Conservation (phyloP, 2,329 filamentous ascomycete species). For the Gnomoniopsis smithogilvyi region DNA sequence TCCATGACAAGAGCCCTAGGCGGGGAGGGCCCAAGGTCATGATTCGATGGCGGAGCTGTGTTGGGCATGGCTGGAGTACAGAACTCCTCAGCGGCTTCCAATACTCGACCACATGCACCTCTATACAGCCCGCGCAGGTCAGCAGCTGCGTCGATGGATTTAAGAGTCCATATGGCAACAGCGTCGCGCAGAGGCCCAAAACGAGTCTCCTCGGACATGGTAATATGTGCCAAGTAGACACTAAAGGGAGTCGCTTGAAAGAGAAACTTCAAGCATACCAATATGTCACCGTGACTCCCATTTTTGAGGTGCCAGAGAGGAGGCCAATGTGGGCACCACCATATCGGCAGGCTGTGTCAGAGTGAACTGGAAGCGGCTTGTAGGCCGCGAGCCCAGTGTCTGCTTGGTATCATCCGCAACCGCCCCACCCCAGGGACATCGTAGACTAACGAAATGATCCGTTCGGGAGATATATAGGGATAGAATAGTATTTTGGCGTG, state of each 20-base stretch:
- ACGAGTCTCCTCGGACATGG: background rate
- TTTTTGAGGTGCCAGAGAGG: background rate
- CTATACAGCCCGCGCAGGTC: slow-evolving; percentile 42
- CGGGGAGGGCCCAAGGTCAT: background rate
- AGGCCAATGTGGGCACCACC: background rate
- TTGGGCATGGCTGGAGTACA: background rate
- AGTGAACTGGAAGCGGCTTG: background rate
- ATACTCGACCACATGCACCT: slow-evolving; percentile 21
- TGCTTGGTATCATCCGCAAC: background rate
- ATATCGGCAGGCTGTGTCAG: background rate
- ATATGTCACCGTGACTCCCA: background rate
- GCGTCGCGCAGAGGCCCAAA: background rate
- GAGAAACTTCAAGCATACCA: background rate
- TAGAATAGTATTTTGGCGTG: background rate
- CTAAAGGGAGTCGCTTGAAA: background rate
- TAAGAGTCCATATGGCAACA: background rate
- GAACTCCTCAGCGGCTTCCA: background rate
- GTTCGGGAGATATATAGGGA: background rate
- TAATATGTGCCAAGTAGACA: background rate
- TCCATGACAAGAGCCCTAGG: background rate
- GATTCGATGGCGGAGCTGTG: background rate
- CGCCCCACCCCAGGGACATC: background rate
- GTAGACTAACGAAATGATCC: background rate
- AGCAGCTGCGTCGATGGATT: slow-evolving; percentile 35
- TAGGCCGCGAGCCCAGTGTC: background rate